phyloP scores from a whole-genome alignment of 768 basidiomycete genomes.

The Gautieria morchelliformis region DNA sequence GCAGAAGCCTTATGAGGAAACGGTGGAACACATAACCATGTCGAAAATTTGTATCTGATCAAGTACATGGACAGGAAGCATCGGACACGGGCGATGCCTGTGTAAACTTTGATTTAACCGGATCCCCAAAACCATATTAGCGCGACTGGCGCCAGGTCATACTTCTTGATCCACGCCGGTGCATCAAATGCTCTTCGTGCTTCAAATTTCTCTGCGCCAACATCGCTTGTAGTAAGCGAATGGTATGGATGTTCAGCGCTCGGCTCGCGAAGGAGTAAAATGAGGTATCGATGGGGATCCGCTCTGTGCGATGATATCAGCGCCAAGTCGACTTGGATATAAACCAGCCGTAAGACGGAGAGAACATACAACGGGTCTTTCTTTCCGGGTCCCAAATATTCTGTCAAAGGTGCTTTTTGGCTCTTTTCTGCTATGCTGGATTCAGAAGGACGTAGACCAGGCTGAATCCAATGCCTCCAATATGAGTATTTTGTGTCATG shows the following conservation, averaged over 20 bases:
- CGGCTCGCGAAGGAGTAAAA: conserved; percentile 1
- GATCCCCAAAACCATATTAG: conserved; percentile 1
- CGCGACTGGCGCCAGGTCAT: neutral
- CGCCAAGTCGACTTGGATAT: neutral
- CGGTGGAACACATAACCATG: too few species aligned
- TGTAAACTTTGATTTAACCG: neutral
- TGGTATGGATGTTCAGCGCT: neutral
- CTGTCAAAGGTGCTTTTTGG: neutral
- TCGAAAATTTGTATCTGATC: too few species aligned
- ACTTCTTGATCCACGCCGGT: neutral
- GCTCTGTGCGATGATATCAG: neutral
- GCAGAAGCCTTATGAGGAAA: too few species aligned
- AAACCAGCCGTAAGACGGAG: too few species aligned
- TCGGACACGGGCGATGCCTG: neutral
- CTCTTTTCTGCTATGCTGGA: neutral
- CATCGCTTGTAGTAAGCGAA: neutral
- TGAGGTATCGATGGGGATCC: neutral
- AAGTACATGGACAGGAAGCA: too few species aligned
- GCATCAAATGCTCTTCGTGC: neutral
- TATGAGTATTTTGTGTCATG: conserved; percentile 2
- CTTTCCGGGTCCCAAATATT: neutral
- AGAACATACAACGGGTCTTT: neutral
- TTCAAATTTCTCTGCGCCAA: neutral
- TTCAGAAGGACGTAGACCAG: neutral
- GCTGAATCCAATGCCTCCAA: conserved; percentile 2